Conservation (phyloP, 139 green algal genomes). For the Chlamydomonas sp. region DNA sequence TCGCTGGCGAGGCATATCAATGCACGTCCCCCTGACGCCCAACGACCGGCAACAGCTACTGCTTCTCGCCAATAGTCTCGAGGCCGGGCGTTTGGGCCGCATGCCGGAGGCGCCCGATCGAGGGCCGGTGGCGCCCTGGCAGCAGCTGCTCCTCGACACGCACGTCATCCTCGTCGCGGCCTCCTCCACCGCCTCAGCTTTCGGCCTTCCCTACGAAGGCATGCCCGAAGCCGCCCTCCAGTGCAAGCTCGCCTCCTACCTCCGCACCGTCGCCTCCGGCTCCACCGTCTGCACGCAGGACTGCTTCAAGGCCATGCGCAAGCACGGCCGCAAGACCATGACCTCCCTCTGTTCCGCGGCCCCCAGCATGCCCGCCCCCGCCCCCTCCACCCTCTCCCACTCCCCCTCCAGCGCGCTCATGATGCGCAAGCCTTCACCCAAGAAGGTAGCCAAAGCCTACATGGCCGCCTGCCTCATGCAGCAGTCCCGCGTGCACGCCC, state of each 20-base stretch:
- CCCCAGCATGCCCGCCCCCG: not conserved
- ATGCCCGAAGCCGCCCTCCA: slow-evolving; percentile 24
- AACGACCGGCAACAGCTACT: slow-evolving; percentile 34
- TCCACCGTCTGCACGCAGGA: slow-evolving; percentile 28
- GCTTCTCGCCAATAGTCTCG: not conserved
- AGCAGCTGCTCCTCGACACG: slow-evolving; percentile 23
- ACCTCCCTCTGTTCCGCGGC: slow-evolving; percentile 2
- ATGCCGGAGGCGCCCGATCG: slow-evolving; percentile 1
- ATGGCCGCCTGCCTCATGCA: slow-evolving; percentile 44
- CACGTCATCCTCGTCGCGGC: slow-evolving; percentile 22
- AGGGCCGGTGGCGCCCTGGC: slow-evolving; percentile 12
- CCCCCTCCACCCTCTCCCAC: not conserved
- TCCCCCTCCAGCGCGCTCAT: slow-evolving; percentile 2
- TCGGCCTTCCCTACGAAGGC: slow-evolving; percentile 23
- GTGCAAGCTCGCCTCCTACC: slow-evolving; percentile 17
- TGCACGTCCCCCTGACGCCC: slow-evolving; percentile 11
- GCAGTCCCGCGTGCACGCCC: slow-evolving; percentile 9
- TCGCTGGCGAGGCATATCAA: slow-evolving; percentile 45
- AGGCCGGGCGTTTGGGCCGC: not conserved
- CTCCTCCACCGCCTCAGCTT: slow-evolving; percentile 16
- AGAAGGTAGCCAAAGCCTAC: slow-evolving; percentile 28
- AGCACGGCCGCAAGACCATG: slow-evolving; percentile 16
- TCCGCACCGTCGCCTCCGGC: slow-evolving; percentile 3
- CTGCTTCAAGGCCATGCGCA: slow-evolving; percentile 37
- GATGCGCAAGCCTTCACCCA: not conserved